These are phyloP conservation scores for Nakaseomyces glabratus DNA, from an alignment of 1,139 yeast species.

Conservation along the genomic window DNA sequence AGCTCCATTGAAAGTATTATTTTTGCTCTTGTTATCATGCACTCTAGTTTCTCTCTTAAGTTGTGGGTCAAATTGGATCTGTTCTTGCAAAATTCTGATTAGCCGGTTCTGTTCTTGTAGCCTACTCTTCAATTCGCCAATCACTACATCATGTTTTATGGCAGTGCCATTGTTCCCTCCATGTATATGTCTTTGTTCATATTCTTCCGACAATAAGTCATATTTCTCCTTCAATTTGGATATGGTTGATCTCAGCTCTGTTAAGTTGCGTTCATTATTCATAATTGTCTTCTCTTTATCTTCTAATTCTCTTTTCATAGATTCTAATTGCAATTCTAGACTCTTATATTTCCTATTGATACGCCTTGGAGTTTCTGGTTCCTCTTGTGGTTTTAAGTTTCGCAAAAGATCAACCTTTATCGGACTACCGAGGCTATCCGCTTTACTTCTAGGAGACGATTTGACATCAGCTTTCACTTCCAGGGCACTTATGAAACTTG, in stretches of 20 bases:
- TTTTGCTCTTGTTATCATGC: no score
- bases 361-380: conserved; percentile 1
- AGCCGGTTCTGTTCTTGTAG: conserved; percentile 24
- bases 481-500: background rate
- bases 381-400: background rate
- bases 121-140: conserved; percentile 25
- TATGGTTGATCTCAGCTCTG: conserved; percentile 8
- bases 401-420: conserved; percentile 1
- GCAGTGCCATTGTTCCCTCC: background rate
- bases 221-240: conserved; percentile 20
- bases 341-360: conserved; percentile 5
- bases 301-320: conserved; percentile 5
- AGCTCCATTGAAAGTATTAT: no score
- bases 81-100: conserved; percentile 18
- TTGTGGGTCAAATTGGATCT: conserved; percentile 29
- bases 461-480: background rate
- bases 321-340: conserved; percentile 5
- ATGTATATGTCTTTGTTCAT: background rate
- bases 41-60: conserved; percentile 54
- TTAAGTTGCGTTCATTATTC: conserved; percentile 5
- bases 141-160: conserved; percentile 12
- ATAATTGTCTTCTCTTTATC: conserved; percentile 2
- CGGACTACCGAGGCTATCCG: background rate
- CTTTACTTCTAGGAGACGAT: background rate
- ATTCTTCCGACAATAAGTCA: conserved; percentile 11